Percentiles rank a stretch among this genome's conserved stretches.
phyloP scores from a whole-genome alignment of 208 protist genomes.

The Trypanosoma lewisi region DNA sequence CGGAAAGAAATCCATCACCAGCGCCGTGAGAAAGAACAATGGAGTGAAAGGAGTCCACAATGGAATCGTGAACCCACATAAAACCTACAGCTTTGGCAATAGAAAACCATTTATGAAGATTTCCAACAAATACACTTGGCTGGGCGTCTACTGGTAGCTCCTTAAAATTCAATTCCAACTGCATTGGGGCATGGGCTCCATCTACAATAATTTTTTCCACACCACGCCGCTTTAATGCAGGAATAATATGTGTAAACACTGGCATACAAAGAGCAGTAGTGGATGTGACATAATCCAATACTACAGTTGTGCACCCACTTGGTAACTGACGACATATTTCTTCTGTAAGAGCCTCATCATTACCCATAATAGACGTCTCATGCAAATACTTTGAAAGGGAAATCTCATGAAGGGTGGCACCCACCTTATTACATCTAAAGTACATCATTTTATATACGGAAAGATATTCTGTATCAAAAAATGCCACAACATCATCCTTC shows the following conservation, averaged over 20 bases:
- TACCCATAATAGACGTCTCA: slow-evolving; percentile 58
- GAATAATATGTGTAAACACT: slow-evolving; percentile 80
- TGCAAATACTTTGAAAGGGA: slow-evolving; percentile 56
- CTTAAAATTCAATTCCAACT: slow-evolving; percentile 74
- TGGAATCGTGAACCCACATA: slow-evolving; percentile 65
- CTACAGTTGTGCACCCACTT: slow-evolving; percentile 60
- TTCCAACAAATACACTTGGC: slow-evolving; percentile 80
- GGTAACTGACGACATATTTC: slow-evolving; percentile 67
- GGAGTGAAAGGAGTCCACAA: slow-evolving; percentile 50
- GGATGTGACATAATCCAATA: slow-evolving; percentile 90
- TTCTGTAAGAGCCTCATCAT: slow-evolving; percentile 54
- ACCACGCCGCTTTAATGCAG: slow-evolving; percentile 54
- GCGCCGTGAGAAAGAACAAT: slow-evolving; percentile 86
- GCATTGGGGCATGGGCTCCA: slow-evolving; percentile 83
- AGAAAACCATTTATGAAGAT: slow-evolving; percentile 92
- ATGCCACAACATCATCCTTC: slow-evolving; percentile 70
- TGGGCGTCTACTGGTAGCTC: slow-evolving; percentile 42
- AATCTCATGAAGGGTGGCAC: slow-evolving; percentile 64
- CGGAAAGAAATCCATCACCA: slow-evolving; percentile 78
- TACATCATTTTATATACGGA: slow-evolving; percentile 91
- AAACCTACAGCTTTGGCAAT: slow-evolving; percentile 84
- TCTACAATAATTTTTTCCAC: slow-evolving; percentile 88
- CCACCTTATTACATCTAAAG: slow-evolving; percentile 75
- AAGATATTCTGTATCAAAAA: slow-evolving; percentile 84
- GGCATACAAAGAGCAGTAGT: slow-evolving; percentile 79